phyloP scores from a whole-genome alignment of 2,329 filamentous ascomycete species.

The Hypoxylon sp. region DNA sequence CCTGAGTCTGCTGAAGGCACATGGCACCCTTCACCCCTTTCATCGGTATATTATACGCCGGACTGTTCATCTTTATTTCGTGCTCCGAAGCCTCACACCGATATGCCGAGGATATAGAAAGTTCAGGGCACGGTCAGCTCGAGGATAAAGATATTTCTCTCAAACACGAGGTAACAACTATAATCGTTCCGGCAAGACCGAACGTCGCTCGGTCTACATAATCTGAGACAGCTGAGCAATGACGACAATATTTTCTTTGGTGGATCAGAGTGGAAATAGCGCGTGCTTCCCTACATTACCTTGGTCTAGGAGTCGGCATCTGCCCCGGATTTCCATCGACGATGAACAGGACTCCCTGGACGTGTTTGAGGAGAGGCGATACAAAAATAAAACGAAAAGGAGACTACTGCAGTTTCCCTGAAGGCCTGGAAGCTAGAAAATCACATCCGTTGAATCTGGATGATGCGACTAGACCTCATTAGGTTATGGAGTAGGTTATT shows the following conservation, averaged over 20 bases:
- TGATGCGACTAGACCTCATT: conserved; percentile 10
- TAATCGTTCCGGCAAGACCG: conserved; percentile 2
- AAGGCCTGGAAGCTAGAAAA: conserved; percentile 7
- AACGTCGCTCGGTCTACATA: not conserved
- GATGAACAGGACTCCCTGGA: conserved; percentile 19
- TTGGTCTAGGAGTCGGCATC: not conserved
- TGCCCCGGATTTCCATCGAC: conserved; percentile 22
- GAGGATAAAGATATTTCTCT: conserved; percentile 10
- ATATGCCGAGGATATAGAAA: conserved; percentile 3
- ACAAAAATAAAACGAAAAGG: conserved; percentile 2
- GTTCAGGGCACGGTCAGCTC: conserved; percentile 5
- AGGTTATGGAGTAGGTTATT: conserved; percentile 5
- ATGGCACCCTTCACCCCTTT: conserved; percentile 11
- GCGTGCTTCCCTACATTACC: conserved; percentile 9
- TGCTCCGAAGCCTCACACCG: conserved; percentile 17
- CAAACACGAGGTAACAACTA: conserved; percentile 5
- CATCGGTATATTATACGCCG: not conserved
- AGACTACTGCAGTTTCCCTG: conserved; percentile 1
- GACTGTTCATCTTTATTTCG: conserved; percentile 3
- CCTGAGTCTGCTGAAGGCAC: conserved; percentile 15
- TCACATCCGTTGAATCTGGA: conserved; percentile 16
- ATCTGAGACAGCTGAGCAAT: conserved; percentile 14
- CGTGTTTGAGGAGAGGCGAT: conserved; percentile 3
- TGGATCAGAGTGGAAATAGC: conserved; percentile 26
- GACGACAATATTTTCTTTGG: conserved; percentile 23